phyloP scores from a whole-genome alignment of 176 grass and related monocot species.

The Dactylis glomerata region DNA sequence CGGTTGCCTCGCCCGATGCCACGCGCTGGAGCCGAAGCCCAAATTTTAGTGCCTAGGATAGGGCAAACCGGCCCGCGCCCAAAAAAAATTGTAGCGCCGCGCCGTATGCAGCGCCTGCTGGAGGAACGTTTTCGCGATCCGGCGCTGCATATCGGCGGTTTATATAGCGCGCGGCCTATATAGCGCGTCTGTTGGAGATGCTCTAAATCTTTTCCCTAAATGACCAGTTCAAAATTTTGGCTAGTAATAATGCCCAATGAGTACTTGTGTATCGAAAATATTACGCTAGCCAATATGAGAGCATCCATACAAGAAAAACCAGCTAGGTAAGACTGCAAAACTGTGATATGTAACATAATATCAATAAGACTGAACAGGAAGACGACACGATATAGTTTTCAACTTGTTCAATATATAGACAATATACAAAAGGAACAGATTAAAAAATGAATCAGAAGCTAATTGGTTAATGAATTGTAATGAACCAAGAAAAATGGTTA shows the following conservation, averaged over 20 bases:
- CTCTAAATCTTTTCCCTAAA: not conserved
- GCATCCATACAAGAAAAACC: slow-evolving; percentile 1
- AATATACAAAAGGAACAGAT: not conserved
- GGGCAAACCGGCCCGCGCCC: no score
- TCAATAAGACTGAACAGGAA: not conserved
- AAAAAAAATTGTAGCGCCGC: no score
- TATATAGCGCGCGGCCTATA: no score
- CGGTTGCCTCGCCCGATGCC: no score
- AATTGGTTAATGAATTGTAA: slow-evolving; percentile 1
- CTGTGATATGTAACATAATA: slow-evolving; percentile 3
- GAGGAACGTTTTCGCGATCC: no score
- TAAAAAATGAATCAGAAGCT: not conserved
- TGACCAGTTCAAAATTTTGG: not conserved
- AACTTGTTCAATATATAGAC: not conserved
- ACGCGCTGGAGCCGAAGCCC: no score
- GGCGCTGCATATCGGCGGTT: no score
- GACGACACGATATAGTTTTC: not conserved
- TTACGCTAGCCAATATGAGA: not conserved
- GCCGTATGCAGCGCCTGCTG: no score
- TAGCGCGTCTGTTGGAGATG: no score
- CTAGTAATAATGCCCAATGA: not conserved
- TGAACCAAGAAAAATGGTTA: slow-evolving; percentile 10
- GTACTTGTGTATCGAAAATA: not conserved
- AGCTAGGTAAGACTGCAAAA: not conserved
- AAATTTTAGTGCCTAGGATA: no score